Evolutionary conservation across 225 moss, liverwort and hornwort genomes (phyloP), one percentile per base, ranked within the genome.

Genomic region (Neckera pumila): DNA sequence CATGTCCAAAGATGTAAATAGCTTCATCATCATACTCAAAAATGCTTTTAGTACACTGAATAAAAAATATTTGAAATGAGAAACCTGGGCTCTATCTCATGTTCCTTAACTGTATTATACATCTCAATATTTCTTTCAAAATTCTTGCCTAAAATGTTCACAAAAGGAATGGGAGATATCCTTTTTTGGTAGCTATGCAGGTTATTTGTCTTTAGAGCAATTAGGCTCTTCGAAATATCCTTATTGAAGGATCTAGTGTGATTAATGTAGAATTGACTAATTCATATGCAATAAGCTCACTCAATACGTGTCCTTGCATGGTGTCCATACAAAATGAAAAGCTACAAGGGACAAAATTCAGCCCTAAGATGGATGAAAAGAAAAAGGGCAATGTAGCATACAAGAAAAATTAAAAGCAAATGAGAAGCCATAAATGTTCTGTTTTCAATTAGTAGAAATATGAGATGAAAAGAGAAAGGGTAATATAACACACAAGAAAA

Each of bases 151-250:
- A 22, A n/a, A 67, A 36, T 67, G 4, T n/a, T 22, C 11, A 67
- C 0, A 1, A 7, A n/a, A n/a, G 5, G 2, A 19, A n/a, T 1
- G 2, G 3, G 18, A 66, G 4, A n/a, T n/a, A 21, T 66, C 36
- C 10, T 12, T 66, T 36, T 11, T 66, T 2, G 4, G 6, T 36
- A 66, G 19, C 12, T n/a, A 66, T 36, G 20, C 3, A 0, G 2
- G 6, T 11, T n/a, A 12, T 4, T 11, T 21, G 66, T 66, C 36
- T 17, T 20, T n/a, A 11, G 11, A 66, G 21, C 21, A 3, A n/a
- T 6, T 36, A 20, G 14, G n/a, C 10, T 36, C 10, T 65, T 36
- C 6, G 19, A 3, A 65, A 19, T 14, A 61, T 30, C 14, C 7
- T 27, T 14, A 30, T 12, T 14, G 30, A n/a, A 66, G 6, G 6